Conservation (phyloP, 1,284 basidiomycete species). For the Neotropicomus parvogracilis region DNA sequence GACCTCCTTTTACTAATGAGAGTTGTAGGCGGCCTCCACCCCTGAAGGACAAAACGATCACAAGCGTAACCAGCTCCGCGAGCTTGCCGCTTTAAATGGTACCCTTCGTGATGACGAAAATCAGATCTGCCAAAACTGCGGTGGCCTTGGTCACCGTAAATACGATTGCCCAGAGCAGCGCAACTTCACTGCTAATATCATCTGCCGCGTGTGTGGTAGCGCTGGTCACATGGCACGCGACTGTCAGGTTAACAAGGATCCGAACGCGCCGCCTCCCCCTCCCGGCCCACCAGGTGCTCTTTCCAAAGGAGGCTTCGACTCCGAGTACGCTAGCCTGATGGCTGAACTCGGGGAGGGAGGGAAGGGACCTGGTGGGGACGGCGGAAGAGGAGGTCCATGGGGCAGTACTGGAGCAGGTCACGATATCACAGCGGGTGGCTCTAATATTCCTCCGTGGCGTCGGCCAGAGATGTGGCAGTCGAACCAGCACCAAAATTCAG, state of each 20-base stretch:
- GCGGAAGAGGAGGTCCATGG: conserved; percentile 56
- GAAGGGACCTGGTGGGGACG: conserved; percentile 52
- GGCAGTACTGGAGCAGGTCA: conserved; percentile 58
- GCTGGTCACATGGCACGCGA: conserved; percentile 97
- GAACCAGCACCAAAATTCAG: conserved; percentile 43
- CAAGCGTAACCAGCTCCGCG: conserved; percentile 97
- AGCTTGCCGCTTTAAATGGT: conserved; percentile 96
- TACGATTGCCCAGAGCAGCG: conserved; percentile 96
- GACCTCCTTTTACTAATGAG: conserved; percentile 16
- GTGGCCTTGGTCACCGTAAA: conserved; percentile 91
- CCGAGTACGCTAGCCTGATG: conserved; percentile 97
- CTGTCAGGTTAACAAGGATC: conserved; percentile 82
- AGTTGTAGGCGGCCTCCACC: conserved; percentile 85
- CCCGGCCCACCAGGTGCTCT: conserved; percentile 38
- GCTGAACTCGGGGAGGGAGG: conserved; percentile 92
- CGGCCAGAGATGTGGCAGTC: conserved; percentile 80
- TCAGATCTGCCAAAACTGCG: conserved; percentile 98
- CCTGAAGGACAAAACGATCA: conserved; percentile 99
- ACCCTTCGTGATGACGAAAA: conserved; percentile 99
- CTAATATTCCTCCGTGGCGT: conserved; percentile 82
- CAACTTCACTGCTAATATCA: conserved; percentile 96
- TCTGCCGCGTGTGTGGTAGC: conserved; percentile 93
- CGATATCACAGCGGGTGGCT: conserved; percentile 74
- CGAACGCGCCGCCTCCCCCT: conserved; percentile 48
- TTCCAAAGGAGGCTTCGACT: conserved; percentile 80